Base-by-base conservation (phyloP, 805 yeast species). In the Schizosaccharomyces japonicus region DNA sequence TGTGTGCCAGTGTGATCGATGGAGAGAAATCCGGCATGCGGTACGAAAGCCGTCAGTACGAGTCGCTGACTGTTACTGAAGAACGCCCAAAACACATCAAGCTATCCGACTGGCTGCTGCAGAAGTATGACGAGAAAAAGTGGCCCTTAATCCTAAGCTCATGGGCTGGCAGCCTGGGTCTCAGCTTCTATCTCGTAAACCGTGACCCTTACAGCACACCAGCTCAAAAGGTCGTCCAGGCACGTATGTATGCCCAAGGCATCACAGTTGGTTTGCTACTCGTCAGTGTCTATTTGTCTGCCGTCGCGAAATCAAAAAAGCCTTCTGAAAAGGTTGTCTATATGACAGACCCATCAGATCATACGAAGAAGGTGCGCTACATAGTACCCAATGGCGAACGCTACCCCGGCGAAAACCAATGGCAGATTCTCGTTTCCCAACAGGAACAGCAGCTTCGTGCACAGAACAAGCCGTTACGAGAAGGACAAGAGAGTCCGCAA, bases 231-330 rank as follows among this genome's bases (percentile, higher is more conserved):
- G 73, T 80, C 45, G 90, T 79, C 30, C 85, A 78, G 59, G 92
- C 92, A 29, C 76, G 93, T 71, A 81, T 81, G 80, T 81, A 81
- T 58, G 93, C 93, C 8, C 93, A 82, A 62, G 80, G 78, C 53
- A 63, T 80, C 48, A 79, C 93, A 1, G 84, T 82, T 48, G 70
- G 71, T 8, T 63, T 81, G 51, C 63, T 81, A 53, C 61, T 81
- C 48, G 83, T 76, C 21, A 72, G 90, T 0, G 69, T 81, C 56
- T 75, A 28, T 75, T 47, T 63, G 77, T 46, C 52, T 28, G 42
- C 49, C 53, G 69, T 75, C 62, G 42, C 42, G 15, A 36, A 19
- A 4, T 27, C 27, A 5, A 13, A 19, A n/a, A 27, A 36, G 10
- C 42, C 42, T 36, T 76, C 73, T 52, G 83, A 78, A 54, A 75